Conservation (phyloP, 2,329 filamentous ascomycete genomes). For the Nigrospora osmanthi region DNA sequence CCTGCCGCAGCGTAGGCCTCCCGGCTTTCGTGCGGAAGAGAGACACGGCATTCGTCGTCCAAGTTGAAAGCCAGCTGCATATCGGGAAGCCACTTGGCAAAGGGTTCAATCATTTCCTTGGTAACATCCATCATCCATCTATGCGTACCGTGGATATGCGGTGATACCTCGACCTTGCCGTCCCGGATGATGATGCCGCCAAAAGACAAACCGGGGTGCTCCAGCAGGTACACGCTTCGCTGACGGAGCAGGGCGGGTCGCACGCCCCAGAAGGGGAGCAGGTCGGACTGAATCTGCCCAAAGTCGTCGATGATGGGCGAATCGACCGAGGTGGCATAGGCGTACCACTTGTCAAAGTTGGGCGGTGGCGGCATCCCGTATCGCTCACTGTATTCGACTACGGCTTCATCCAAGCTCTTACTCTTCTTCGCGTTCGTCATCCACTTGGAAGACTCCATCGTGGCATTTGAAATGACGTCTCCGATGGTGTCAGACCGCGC, state of each 20-base stretch:
- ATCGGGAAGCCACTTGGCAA: constrained; percentile 37
- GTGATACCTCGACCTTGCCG: constrained; percentile 19
- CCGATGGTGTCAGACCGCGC: constrained; percentile 7
- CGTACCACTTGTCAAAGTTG: constrained; percentile 66
- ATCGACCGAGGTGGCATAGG: constrained; percentile 52
- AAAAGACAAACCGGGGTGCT: constrained; percentile 18
- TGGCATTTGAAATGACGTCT: constrained; percentile 38
- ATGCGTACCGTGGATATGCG: constrained; percentile 23
- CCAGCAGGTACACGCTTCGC: constrained; percentile 28
- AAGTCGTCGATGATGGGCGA: constrained; percentile 64
- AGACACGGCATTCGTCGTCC: constrained; percentile 40
- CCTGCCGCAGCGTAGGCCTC: constrained; percentile 23
- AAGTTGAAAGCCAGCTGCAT: constrained; percentile 46
- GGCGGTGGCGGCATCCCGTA: constrained; percentile 63
- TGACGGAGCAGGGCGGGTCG: constrained; percentile 51
- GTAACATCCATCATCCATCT: constrained; percentile 29
- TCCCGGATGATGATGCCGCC: constrained; percentile 24
- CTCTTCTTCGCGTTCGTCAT: constrained; percentile 35
- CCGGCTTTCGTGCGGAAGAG: constrained; percentile 33
- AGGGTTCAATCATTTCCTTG: constrained; percentile 28
- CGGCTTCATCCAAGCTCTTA: constrained; percentile 49
- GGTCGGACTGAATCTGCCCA: constrained; percentile 57
- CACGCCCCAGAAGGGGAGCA: constrained; percentile 64
- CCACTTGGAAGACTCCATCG: constrained; percentile 33
- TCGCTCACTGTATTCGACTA: constrained; percentile 56